Evolutionary conservation across 306 rosid species (phyloP), one percentile per base, ranked within the genome.

Genomic region (Cicer bijugum): DNA sequence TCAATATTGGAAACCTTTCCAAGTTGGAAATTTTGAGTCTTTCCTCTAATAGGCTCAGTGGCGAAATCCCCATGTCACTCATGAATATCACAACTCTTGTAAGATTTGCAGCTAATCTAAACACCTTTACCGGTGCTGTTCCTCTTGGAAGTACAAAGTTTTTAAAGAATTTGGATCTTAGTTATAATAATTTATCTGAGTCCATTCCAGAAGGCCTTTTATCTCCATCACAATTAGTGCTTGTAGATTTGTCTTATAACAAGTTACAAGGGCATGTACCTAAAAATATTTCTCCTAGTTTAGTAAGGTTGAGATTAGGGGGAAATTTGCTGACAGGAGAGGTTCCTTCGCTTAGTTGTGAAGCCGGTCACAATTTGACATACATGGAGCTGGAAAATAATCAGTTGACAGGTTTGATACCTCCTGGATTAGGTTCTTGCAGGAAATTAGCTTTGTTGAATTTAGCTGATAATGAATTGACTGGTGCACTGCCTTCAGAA

Each of bases 241-340:
- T 71, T 20, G 65, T 94, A 23, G 99, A 94, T 72, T 89, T 94
- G 84, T 85, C 96, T 7, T 0, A 53, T 56, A 94, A 94, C 64
- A 4, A 0, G 12, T 76, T 94, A 15, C 11, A 5, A 1, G 99
- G 97, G 15, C 1, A 56, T 3, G 53, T 94, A 11, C 99, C 95
- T 7, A 1, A 14, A 42, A 17, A 6, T 2, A 12, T 91, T 17
- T 89, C 97, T 57, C 0, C 7, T 20, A 81, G 52, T 51, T 74
- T 94, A 71, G 64, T 82, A 20, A 85, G 96, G 80, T 70, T 94
- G 88, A 89, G 99, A 78, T 44, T 91, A 46, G 96, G 99, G 38
- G 47, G 55, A 51, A 94, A 94, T 81, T 9, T 0, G 0, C 87
- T 94, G 23, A 62, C 10, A 42, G 96, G 85, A 52, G 40, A 0